Percentiles rank a stretch among this genome's conserved stretches.
These are phyloP conservation scores for Podaxis rugospora DNA, from an alignment of 768 basidiomycete genomes.

Conservation along the genomic window DNA sequence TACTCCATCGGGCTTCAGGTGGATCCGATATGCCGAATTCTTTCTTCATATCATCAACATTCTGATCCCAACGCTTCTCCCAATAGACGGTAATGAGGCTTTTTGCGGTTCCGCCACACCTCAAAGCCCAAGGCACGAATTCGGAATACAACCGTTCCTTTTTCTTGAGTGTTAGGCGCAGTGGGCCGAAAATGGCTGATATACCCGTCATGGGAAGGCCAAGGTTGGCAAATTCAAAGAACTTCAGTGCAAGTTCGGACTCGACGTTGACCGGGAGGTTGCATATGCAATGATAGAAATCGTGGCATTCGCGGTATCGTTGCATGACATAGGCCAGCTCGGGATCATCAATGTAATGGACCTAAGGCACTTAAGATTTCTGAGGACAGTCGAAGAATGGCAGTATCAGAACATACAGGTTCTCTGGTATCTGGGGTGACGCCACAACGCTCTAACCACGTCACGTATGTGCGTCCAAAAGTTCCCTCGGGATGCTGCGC, in stretches of 20 bases:
- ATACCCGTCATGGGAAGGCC: slow-evolving; percentile 85
- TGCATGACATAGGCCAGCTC: slow-evolving; percentile 98
- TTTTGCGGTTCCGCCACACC: slow-evolving; percentile 69
- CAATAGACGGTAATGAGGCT: slow-evolving; percentile 90
- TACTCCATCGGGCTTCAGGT: slow-evolving; percentile 68
- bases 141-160: slow-evolving; percentile 63
- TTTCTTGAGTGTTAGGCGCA: slow-evolving; percentile 59
- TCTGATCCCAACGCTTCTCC: slow-evolving; percentile 91
- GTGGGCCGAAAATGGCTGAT: slow-evolving; percentile 73
- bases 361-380: slow-evolving; percentile 40
- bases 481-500: slow-evolving; percentile 70
- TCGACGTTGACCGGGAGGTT: slow-evolving; percentile 86
- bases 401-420: slow-evolving; percentile 48
- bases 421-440: slow-evolving; percentile 93
- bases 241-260: slow-evolving; percentile 91
- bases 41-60: slow-evolving; percentile 74
- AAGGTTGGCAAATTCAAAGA: slow-evolving; percentile 91
- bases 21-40: slow-evolving; percentile 87
- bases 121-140: slow-evolving; percentile 90
- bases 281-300: slow-evolving; percentile 93
- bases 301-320: slow-evolving; percentile 96
- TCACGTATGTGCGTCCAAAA: slow-evolving; percentile 81
- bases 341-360: slow-evolving; percentile 91
- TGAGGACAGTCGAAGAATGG: slow-evolving; percentile 5
- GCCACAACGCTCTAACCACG: slow-evolving; percentile 84